Base-by-base conservation (phyloP, 805 yeast genomes). In the Ogataea ramenticola region DNA sequence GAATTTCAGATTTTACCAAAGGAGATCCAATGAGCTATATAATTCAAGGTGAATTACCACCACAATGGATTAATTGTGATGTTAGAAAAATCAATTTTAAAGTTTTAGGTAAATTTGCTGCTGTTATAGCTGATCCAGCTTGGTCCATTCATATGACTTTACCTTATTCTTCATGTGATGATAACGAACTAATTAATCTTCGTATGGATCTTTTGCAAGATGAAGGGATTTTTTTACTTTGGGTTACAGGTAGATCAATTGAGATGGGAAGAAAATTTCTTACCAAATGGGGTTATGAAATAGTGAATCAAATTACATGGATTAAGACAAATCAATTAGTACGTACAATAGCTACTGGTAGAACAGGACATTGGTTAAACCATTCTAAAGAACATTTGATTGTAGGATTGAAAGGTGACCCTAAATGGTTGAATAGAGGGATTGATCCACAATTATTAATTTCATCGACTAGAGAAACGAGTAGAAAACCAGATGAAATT, bases 281-380 rank as follows among this genome's bases (percentile, higher is more conserved):
- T 44, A 61, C 60, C 4, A 78, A 75, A 46, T 89, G 96, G 96
- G 97, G 97, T 1, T 90, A 90, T 58, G 58, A 64, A 32, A 77
- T 83, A 5, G 65, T 77, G 20, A 91, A 89, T 60, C 97, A 90
- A 59, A 62, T 90, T 48, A 76, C 90, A 9, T 90, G 98, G 98
- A 75, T 88, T 46, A 90, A 90, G 61, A 79, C 93, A 5, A 90
- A 90, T 60, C 97, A 91, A 59, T 65, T 91, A 48, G 78, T 82
- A 19, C 69, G 96, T 47, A 90, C 96, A 0, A 89, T 90, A 36
- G 89, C 95, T 47, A 91, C 98, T 0, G 98, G 98, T 1, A 68
- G 97, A 50, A 90, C 98, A 0, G 98, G 98, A 0, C 98, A 90
- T 60, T 90, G 98, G 98, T 70, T 90, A 43, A 90, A 90, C 58